phyloP scores from a whole-genome alignment of 2,329 filamentous ascomycete species.

The Knoxdaviesia proteae region DNA sequence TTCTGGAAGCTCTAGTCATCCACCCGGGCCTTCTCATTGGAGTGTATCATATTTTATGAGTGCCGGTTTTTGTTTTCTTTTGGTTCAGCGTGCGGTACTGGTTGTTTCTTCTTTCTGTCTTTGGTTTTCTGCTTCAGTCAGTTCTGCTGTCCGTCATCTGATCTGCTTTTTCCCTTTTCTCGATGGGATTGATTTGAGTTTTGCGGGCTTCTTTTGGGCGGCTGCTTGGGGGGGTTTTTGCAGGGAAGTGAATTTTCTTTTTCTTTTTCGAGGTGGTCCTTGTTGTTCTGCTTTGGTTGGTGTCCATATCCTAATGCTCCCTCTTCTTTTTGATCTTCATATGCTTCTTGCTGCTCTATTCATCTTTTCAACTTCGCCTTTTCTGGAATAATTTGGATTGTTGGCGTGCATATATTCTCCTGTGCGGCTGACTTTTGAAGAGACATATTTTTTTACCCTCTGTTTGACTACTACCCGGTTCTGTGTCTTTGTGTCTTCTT shows the following conservation, averaged over 20 bases:
- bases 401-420: not conserved
- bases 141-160: not conserved
- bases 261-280: not conserved
- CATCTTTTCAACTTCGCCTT: not conserved
- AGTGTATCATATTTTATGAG: conserved; percentile 2
- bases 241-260: not conserved
- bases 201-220: not conserved
- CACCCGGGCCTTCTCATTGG: not conserved
- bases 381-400: not conserved
- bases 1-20: not conserved
- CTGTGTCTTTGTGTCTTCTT: too few relatives aligned
- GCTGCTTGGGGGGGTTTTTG: not conserved
- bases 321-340: not conserved
- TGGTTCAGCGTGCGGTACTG: not conserved
- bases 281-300: not conserved
- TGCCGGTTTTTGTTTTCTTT: conserved; percentile 1
- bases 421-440: too few relatives aligned
- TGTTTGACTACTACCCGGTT: too few relatives aligned
- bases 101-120: conserved; percentile 3
- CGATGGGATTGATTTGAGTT: not conserved
- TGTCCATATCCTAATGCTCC: not conserved
- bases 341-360: not conserved
- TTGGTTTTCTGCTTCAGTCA: not conserved
- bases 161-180: not conserved
- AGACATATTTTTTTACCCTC: too few relatives aligned